Percentiles rank a stretch among this genome's conserved stretches.
Evolutionary conservation across 2,329 filamentous ascomycete genomes (phyloP).

Genomic region (Juglanconis oblonga): DNA sequence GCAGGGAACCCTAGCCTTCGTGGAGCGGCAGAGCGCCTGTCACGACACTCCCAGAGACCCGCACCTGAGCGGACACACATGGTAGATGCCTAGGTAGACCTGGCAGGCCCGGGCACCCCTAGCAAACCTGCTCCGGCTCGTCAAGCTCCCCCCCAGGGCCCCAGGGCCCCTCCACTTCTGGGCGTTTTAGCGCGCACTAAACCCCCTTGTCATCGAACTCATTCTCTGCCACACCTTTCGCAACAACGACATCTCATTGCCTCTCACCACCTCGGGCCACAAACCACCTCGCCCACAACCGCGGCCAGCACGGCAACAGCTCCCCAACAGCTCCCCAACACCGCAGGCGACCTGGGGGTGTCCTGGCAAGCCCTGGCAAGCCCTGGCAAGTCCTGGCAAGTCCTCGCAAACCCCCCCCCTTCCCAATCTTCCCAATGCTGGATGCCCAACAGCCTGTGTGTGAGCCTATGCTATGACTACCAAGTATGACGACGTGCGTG

Average conservation of each 20-base stretch:
- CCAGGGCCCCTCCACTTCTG: slow-evolving; percentile 4
- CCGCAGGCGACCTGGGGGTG: too few species aligned
- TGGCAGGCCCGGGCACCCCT: neutral
- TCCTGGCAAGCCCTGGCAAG: too few species aligned
- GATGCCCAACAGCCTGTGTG: neutral
- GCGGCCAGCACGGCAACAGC: too few species aligned
- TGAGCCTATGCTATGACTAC: neutral
- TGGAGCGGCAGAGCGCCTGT: slow-evolving; percentile 14
- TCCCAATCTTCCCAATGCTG: too few species aligned
- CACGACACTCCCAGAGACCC: slow-evolving; percentile 5
- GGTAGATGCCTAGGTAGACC: too few species aligned
- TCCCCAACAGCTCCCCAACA: too few species aligned
- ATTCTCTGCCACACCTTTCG: slow-evolving; percentile 14
- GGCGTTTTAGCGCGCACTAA: slow-evolving; percentile 15
- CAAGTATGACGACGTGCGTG: neutral
- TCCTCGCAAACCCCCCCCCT: too few species aligned
- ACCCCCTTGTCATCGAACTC: slow-evolving; percentile 11
- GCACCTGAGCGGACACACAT: neutral
- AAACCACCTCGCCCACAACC: too few species aligned
- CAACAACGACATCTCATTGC: neutral
- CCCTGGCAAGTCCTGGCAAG: too few species aligned
- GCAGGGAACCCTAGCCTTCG: slow-evolving; percentile 8
- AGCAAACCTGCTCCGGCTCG: neutral
- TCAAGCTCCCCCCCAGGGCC: too few species aligned
- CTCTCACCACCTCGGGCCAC: too few species aligned